Evolutionary conservation across 2,329 filamentous ascomycete species (phyloP).

Genomic region (Talaromyces marneffei): DNA sequence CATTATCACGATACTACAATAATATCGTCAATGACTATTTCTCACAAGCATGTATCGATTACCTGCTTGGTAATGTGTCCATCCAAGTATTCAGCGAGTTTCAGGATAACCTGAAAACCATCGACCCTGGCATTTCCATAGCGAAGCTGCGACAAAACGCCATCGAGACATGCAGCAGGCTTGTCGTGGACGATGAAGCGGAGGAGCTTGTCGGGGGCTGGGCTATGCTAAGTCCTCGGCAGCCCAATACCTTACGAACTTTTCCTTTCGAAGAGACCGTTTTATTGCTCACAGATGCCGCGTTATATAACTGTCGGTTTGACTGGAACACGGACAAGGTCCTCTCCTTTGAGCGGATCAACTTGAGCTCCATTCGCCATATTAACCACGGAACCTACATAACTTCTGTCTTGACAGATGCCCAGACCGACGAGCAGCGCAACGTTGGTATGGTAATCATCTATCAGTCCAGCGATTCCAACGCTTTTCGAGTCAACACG

Average conservation of each 20-base stretch:
- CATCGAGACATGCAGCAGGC: conserved; percentile 79
- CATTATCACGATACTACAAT: conserved; percentile 66
- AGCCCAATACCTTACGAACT: conserved; percentile 62
- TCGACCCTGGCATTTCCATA: conserved; percentile 84
- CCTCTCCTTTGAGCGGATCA: conserved; percentile 80
- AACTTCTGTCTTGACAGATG: conserved; percentile 73
- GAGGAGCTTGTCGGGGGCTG: conserved; percentile 87
- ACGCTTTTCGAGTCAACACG: conserved; percentile 77
- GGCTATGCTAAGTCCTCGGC: conserved; percentile 73
- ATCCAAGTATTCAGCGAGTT: conserved; percentile 88
- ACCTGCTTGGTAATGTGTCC: conserved; percentile 81
- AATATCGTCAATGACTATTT: conserved; percentile 99
- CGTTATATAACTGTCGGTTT: conserved; percentile 82
- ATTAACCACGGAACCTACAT: conserved; percentile 84
- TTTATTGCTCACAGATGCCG: conserved; percentile 75
- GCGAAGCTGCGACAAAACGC: conserved; percentile 78
- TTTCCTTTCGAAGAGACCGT: conserved; percentile 83
- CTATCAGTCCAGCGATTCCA: conserved; percentile 66
- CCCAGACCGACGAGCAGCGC: conserved; percentile 68
- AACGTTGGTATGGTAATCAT: conserved; percentile 80
- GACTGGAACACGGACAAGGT: conserved; percentile 97
- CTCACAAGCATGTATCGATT: conserved; percentile 90
- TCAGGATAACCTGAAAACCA: conserved; percentile 84
- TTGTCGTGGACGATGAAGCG: conserved; percentile 73
- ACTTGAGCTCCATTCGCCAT: conserved; percentile 64